Base-by-base conservation (phyloP, 2,329 filamentous ascomycete species). In the Blumeria hordei region DNA sequence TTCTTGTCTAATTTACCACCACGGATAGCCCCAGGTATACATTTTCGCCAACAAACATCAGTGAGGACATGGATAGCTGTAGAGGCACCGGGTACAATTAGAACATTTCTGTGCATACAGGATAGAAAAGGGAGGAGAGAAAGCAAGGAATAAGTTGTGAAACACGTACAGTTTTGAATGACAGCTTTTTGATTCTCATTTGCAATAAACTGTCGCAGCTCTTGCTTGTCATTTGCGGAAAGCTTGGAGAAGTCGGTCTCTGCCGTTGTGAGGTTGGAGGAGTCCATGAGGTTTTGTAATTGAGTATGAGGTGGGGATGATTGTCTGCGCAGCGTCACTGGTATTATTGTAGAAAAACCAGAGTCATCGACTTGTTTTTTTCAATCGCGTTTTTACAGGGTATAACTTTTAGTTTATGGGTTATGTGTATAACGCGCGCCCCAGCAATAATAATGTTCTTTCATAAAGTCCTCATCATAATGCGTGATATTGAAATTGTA, bases 21-120 rank as follows among this genome's bases (percentile, higher is more conserved):
- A 61, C 81, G 80, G 67, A 95, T 82, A 56, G 74, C 74, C 55
- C 79, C 73, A 8, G 84, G 83, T 58, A 95, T 74, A 73, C 92
- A 98, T 72, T 95, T 96, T 66, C 81, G 87, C 81, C 88, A 98
- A 77, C 92, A 98, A 58, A 84, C 77, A 63, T 92, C 83, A 45
- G 78, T 79, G 37, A 83, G 70, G 60, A 70, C 70, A 68, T 83
- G 80, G 57, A 83, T 76, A n/a, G 74, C 80, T 79, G 54, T 60
- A 53, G 28, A 28, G 21, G 21, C 21, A 28, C 21, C 21, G 21
- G 21, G 21, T 28, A 28, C 21, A 2, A 51, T 34, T n/a, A 51
- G 35, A 6, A 32, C 34, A 33, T 7, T 10, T 35, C 11, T 9
- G 12, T 35, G 6, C 39, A 43, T 6, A n/a, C 39, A 12, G 18